A percentile compares a stretch with the other conserved stretches of the same genome.
These are phyloP conservation scores for Mycena alexandri DNA, from an alignment of 768 basidiomycete genomes.

Conservation along the genomic window DNA sequence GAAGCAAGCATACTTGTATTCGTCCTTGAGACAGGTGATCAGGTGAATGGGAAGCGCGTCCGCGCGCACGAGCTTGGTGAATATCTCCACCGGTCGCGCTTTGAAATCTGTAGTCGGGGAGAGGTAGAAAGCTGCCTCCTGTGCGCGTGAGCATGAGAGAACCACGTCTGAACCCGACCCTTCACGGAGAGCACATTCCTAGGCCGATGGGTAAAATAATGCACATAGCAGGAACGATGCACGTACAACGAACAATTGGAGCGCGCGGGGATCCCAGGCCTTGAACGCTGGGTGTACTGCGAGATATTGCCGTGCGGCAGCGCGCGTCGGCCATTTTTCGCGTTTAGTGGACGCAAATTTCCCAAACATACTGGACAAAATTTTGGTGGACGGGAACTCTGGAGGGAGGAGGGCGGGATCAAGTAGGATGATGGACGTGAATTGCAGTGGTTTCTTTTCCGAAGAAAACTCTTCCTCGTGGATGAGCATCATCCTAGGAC, in stretches of 20 bases:
- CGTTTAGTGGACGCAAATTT: constrained; percentile 21
- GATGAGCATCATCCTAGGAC: constrained; percentile 25
- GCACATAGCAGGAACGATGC: not conserved
- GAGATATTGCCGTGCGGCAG: constrained; percentile 18
- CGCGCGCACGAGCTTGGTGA: constrained; percentile 15
- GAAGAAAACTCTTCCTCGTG: constrained; percentile 22
- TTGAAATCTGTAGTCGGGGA: constrained; percentile 26
- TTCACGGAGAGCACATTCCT: constrained; percentile 28
- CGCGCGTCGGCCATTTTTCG: constrained; percentile 23
- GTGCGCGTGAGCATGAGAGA: constrained; percentile 19
- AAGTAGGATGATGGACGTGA: constrained; percentile 18
- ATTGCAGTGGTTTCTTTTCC: not conserved
- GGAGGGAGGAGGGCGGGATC: constrained; percentile 30
- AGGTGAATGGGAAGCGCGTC: constrained; percentile 24
- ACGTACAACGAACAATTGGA: constrained; percentile 18
- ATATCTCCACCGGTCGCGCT: constrained; percentile 26
- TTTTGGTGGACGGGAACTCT: constrained; percentile 18
- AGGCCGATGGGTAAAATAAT: too few relatives aligned
- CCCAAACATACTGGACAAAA: constrained; percentile 17
- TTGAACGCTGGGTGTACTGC: constrained; percentile 25
- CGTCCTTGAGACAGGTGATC: constrained; percentile 26
- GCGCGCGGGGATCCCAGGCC: constrained; percentile 23
- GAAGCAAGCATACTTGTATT: constrained; percentile 21
- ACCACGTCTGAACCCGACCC: constrained; percentile 17
- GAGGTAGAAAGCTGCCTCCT: constrained; percentile 24